Evolutionary conservation across 495 filamentous ascomycete species (phyloP).

Genomic region (Aspergillus incahuasiensis): DNA sequence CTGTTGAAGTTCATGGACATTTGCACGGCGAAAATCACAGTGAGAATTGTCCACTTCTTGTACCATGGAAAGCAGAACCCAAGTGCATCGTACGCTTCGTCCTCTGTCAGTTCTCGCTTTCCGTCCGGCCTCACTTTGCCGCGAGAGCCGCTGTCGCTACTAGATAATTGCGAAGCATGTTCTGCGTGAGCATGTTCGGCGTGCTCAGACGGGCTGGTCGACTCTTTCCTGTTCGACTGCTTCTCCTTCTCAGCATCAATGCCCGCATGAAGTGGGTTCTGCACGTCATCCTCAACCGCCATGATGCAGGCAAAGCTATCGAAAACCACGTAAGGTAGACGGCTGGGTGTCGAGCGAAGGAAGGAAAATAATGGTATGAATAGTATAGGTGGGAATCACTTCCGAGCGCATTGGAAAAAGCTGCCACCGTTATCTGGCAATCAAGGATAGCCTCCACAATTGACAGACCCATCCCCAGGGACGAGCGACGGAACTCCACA

Average conservation of each 20-base stretch:
- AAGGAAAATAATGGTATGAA: neutral
- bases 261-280: neutral
- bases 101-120: constrained; percentile 57
- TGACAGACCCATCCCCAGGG: constrained; percentile 1
- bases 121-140: constrained; percentile 23
- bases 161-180: constrained; percentile 16
- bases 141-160: constrained; percentile 11
- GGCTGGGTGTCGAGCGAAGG: neutral
- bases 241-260: constrained; percentile 2
- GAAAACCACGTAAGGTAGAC: neutral
- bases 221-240: neutral
- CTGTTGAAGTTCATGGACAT: constrained; percentile 87
- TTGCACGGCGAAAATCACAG: constrained; percentile 70
- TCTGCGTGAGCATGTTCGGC: constrained; percentile 18
- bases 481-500: neutral
- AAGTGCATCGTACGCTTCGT: constrained; percentile 59
- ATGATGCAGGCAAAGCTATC: neutral
- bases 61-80: constrained; percentile 59
- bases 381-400: neutral
- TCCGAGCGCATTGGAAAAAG: neutral
- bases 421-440: neutral
- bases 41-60: constrained; percentile 74
- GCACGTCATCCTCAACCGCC: constrained; percentile 3
- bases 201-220: constrained; percentile 11
- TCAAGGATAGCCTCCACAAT: neutral